Evolutionary conservation across 768 basidiomycete species (phyloP).

Genomic region (Heimioporus sp.): DNA sequence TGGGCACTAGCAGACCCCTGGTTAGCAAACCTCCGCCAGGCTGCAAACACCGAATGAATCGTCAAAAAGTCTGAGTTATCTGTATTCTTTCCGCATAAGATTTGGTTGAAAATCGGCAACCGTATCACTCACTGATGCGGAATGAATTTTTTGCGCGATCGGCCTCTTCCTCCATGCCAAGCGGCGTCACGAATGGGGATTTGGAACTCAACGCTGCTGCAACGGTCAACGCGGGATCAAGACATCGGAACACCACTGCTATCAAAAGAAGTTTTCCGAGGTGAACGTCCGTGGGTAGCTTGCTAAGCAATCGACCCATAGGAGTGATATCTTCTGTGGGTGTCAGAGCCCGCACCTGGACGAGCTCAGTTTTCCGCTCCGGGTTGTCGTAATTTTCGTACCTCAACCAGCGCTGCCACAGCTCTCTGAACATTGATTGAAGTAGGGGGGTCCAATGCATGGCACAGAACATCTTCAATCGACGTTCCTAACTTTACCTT

Average conservation of each 20-base stretch:
- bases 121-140: conserved; percentile 54
- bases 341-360: conserved; percentile 83
- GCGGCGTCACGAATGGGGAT: conserved; percentile 87
- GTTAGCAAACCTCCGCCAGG: conserved; percentile 78
- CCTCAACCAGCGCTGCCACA: conserved; percentile 88
- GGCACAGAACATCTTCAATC: conserved; percentile 87
- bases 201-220: conserved; percentile 91
- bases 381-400: conserved; percentile 23
- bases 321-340: conserved; percentile 88
- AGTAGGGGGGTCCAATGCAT: conserved; percentile 87
- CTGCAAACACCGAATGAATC: conserved; percentile 84
- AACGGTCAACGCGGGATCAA: conserved; percentile 96
- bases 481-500: conserved; percentile 80
- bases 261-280: conserved; percentile 90
- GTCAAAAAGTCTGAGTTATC: conserved; percentile 96
- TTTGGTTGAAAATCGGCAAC: not conserved
- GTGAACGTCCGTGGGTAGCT: conserved; percentile 93
- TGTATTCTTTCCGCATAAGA: conserved; percentile 28
- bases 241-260: conserved; percentile 80
- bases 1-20: conserved; percentile 45
- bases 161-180: conserved; percentile 85
- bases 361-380: not conserved
- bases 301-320: conserved; percentile 86
- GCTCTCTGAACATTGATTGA: conserved; percentile 88
- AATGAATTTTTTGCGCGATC: conserved; percentile 81